Evolutionary conservation across 352 stramenopile species (phyloP), one percentile per base, ranked within the genome.

Genomic region (Phytopythium helicoides): DNA sequence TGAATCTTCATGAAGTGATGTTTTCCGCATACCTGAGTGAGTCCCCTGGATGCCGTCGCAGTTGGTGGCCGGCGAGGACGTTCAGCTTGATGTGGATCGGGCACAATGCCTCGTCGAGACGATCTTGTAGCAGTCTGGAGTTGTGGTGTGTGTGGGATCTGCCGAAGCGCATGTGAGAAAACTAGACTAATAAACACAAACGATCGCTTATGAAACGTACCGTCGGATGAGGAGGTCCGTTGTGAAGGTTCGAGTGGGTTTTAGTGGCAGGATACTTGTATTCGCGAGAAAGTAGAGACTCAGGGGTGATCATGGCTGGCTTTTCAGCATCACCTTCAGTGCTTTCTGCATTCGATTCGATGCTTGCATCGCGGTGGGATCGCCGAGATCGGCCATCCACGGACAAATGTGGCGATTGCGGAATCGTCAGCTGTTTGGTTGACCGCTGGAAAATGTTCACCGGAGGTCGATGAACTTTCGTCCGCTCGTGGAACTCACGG

Each of bases 401-500:
- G 22, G 76, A 54, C 28, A 92, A 68, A 42, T 79, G 72, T 22
- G 82, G 82, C 12, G 82, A 87, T 47, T 87, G 64, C 10, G 82
- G 82, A 19, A 92, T 76, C 41, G 82, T 92, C 25, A 92, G 76
- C 60, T 89, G 79, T 60, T 90, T 90, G 3, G 73, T 90, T 10
- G 79, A 89, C 22, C 82, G 72, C 63, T 89, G 77, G 46, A 88
- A 78, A 8, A 92, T 78, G 48, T 89, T 89, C 2, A 59, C 62
- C 3, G 79, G 73, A 21, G 79, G 66, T 25, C 77, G 71, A 52
- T 92, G 79, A 39, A 79, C 59, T 49, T 86, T 87, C 16, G 72
- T 82, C 25, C 80, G 78, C 50, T 87, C 82, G 46, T 92, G 76
- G 45, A 87, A 89, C 47, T 92, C 80, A 41, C 82, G 76, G 54